Evolutionary conservation across 306 rosid species (phyloP), one percentile per base, ranked within the genome.

Genomic region (Quercus cerris): DNA sequence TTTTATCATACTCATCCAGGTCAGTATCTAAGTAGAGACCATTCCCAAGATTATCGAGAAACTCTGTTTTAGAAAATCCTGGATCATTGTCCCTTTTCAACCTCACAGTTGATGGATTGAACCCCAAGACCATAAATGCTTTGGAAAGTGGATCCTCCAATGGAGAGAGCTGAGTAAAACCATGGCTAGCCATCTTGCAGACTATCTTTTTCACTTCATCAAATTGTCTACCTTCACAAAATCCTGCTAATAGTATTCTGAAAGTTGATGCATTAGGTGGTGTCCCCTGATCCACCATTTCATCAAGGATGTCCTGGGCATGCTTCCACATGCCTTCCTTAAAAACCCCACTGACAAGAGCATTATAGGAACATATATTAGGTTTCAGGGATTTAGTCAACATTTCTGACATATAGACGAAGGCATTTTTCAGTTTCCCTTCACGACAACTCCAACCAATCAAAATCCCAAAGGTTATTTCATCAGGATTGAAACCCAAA

Each of bases 11-110:
- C 82, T 84, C 89, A 73, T 85, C 95, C 72, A 88, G 80, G 82
- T 95, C 91, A 0, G 97, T 76, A 77, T 95, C 99, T 82, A 95
- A 83, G 87, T 95, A 95, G 81, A 95, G 98, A 44, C 97, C 97
- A 80, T 93, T 95, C 66, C 99, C 99, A 66, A 93, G 86, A 76
- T 81, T 78, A 77, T 95, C 99, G 52, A 85, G 89, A 85, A 93
- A 95, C 84, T 93, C 94, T 0, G 99, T 77, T 69, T 88, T 87
- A 23, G 93, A 90, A 76, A 88, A 82, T 31, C 61, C 81, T 18
- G 54, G 67, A 52, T 85, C 77, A 76, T 91, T 95, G 82, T 91
- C 99, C 79, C 98, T 85, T 80, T 89, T 95, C 85, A 95, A 74
- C 80, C 85, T 91, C 87, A 93, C 94, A 58, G 82, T 78, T 70